Conservation (phyloP, 768 basidiomycete species). For the Boletus insuetus region DNA sequence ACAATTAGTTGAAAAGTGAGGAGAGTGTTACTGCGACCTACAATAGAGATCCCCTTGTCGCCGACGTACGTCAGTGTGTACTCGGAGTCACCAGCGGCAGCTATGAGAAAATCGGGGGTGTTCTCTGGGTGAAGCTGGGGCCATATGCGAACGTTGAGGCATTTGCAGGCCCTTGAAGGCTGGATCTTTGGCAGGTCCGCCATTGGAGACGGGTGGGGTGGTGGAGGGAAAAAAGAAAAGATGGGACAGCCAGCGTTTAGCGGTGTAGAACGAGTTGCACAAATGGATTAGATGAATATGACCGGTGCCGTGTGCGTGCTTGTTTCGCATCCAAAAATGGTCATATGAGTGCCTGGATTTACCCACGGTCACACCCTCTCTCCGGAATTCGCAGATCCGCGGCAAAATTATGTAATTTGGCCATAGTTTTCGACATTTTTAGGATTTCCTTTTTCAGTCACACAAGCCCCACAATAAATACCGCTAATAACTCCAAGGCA, state of each 20-base stretch:
- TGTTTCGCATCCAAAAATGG: conserved; percentile 27
- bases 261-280: conserved; percentile 14
- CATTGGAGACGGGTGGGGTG: conserved; percentile 20
- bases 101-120: conserved; percentile 37
- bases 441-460: conserved; percentile 6
- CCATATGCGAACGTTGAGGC: conserved; percentile 66
- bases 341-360: conserved; percentile 8
- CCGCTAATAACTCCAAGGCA: conserved; percentile 1
- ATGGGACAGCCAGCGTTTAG: conserved; percentile 25
- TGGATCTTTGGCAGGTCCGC: conserved; percentile 16
- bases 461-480: background rate
- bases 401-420: conserved; percentile 3
- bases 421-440: conserved; percentile 7
- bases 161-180: conserved; percentile 55
- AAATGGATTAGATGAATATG: conserved; percentile 33
- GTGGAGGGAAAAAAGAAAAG: conserved; percentile 20
- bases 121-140: conserved; percentile 28
- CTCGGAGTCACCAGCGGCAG: conserved; percentile 28
- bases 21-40: conserved; percentile 35
- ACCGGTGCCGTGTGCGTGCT: conserved; percentile 29
- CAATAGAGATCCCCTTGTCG: conserved; percentile 64
- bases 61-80: conserved; percentile 60
- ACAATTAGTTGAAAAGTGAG: conserved; percentile 4
- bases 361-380: conserved; percentile 23
- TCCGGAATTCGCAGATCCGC: background rate